Percentiles rank a stretch among this genome's conserved stretches.
These are phyloP conservation scores for Metarhizium album DNA, from an alignment of 2,329 filamentous ascomycete species.

Conservation along the genomic window DNA sequence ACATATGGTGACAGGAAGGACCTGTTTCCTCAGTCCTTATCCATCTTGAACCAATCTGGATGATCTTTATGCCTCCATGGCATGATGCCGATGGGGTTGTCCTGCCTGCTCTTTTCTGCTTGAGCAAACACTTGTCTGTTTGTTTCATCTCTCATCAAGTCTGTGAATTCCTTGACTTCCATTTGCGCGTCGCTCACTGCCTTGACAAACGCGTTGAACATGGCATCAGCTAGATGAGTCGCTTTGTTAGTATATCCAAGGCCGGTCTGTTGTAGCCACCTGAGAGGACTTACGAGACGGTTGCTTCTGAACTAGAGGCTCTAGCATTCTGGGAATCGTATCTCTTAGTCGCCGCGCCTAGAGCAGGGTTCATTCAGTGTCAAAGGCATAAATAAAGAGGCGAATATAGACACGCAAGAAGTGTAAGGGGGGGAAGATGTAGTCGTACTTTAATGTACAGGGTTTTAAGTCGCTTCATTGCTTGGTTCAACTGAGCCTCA, in stretches of 20 bases:
- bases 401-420: too few relatives aligned
- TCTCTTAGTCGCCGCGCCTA: conserved; percentile 25
- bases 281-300: conserved; percentile 34
- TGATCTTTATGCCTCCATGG: conserved; percentile 49
- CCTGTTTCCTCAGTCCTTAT: conserved; percentile 14
- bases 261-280: not conserved
- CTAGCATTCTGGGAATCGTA: conserved; percentile 28
- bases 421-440: not conserved
- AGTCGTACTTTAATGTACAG: conserved; percentile 41
- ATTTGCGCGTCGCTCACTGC: conserved; percentile 35
- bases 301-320: conserved; percentile 39
- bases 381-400: too few relatives aligned
- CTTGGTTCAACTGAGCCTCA: conserved; percentile 38
- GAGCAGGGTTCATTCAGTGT: conserved; percentile 10
- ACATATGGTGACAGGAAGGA: not conserved
- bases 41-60: conserved; percentile 43
- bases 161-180: conserved; percentile 41
- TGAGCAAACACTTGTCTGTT: conserved; percentile 40
- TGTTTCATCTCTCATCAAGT: conserved; percentile 34
- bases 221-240: conserved; percentile 32
- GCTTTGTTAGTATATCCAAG: conserved; percentile 3
- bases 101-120: conserved; percentile 40
- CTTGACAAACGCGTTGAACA: conserved; percentile 37
- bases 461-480: conserved; percentile 39
- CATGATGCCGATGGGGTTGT: conserved; percentile 45